phyloP scores from a whole-genome alignment of 345 rosid genomes.

The Laguncularia racemosa region DNA sequence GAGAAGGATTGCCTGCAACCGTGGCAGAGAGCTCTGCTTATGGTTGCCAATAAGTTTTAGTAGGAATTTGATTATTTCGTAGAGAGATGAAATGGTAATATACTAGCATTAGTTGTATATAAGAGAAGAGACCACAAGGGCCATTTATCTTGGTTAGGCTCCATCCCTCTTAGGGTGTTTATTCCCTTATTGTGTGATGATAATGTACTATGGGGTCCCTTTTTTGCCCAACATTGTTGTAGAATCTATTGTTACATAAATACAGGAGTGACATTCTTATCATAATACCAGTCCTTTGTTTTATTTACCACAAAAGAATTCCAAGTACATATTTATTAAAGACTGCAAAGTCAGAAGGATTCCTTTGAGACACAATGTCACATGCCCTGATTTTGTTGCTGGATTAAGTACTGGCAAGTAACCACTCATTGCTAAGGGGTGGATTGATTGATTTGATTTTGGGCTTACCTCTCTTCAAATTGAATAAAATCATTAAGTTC shows the following conservation, averaged over 20 bases:
- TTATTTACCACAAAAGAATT: too few relatives aligned
- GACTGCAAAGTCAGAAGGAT: too few relatives aligned
- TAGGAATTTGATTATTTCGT: neutral
- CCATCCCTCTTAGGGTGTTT: slow-evolving; percentile 63
- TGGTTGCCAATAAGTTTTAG: slow-evolving; percentile 24
- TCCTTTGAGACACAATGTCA: too few relatives aligned
- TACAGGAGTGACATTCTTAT: neutral
- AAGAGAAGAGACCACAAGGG: too few relatives aligned
- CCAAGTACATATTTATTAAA: too few relatives aligned
- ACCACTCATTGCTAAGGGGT: too few relatives aligned
- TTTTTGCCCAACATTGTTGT: slow-evolving; percentile 11
- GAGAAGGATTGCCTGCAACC: slow-evolving; percentile 60
- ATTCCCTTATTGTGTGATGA: slow-evolving; percentile 71
- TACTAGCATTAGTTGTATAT: neutral
- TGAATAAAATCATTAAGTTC: too few relatives aligned
- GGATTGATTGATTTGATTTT: too few relatives aligned
- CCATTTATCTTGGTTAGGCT: slow-evolving; percentile 16
- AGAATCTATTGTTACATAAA: slow-evolving; percentile 2
- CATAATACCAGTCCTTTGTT: neutral
- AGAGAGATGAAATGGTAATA: neutral
- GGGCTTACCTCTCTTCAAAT: too few relatives aligned
- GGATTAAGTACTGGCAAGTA: too few relatives aligned
- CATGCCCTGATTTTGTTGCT: too few relatives aligned
- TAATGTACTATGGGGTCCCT: slow-evolving; percentile 8
- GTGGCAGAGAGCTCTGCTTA: slow-evolving; percentile 23